Conservation (phyloP, 495 filamentous ascomycete species). For the Penicillium egyptiacum region DNA sequence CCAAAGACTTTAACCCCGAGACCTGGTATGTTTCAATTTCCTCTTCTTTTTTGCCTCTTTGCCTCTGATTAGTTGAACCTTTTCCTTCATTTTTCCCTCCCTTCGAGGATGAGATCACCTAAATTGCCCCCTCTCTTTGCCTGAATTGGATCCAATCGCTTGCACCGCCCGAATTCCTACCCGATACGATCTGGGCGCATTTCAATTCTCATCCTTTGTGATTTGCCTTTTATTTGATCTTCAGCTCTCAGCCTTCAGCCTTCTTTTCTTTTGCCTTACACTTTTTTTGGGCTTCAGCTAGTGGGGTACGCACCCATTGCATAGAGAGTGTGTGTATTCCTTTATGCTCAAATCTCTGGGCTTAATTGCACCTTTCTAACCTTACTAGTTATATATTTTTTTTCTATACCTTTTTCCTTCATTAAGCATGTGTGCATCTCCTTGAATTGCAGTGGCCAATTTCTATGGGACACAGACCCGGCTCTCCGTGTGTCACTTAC, state of each 20-base stretch:
- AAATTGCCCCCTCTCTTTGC: conserved; percentile 11
- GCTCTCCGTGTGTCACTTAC: conserved; percentile 34
- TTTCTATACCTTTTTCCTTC: conserved; percentile 4
- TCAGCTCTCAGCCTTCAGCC: conserved; percentile 5
- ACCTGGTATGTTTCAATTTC: conserved; percentile 22
- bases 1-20: conserved; percentile 23
- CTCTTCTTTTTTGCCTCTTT: conserved; percentile 20
- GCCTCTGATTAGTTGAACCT: conserved; percentile 10
- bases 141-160: conserved; percentile 10
- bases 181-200: conserved; percentile 7
- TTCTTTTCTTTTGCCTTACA: not conserved
- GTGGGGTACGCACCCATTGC: not conserved
- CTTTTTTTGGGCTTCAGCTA: conserved; percentile 1
- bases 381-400: conserved; percentile 1
- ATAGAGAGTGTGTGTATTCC: not conserved
- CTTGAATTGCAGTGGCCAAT: conserved; percentile 31
- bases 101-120: conserved; percentile 15
- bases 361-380: not conserved
- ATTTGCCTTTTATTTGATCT: conserved; percentile 1
- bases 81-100: conserved; percentile 13
- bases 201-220: conserved; percentile 1
- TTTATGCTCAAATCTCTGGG: conserved; percentile 2
- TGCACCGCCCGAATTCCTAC: conserved; percentile 14
- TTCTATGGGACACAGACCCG: conserved; percentile 41
- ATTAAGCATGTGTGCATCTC: conserved; percentile 34